phyloP scores from a whole-genome alignment of 148 eudicot genomes.

The Persicaria maculosa region DNA sequence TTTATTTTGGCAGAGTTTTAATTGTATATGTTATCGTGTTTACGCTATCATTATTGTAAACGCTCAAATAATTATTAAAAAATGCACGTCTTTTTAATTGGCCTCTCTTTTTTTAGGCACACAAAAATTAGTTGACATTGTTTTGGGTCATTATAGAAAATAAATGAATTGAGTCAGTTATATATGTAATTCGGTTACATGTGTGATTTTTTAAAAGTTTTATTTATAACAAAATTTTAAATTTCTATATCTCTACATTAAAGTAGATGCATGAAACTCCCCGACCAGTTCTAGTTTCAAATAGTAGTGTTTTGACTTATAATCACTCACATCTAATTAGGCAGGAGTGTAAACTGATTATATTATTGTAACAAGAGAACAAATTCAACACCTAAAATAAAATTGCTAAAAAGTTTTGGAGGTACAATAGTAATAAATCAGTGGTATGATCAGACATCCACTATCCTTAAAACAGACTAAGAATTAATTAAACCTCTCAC shows the following conservation, averaged over 20 bases:
- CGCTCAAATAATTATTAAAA: background rate
- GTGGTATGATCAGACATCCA: background rate
- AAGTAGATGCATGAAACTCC: too few relatives aligned
- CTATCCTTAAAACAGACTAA: slow-evolving; percentile 5
- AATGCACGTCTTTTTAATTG: background rate
- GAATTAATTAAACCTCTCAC: background rate
- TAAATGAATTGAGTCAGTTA: too few relatives aligned
- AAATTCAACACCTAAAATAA: background rate
- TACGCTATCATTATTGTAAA: background rate
- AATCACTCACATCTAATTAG: too few relatives aligned
- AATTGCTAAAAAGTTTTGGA: background rate
- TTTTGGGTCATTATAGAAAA: too few relatives aligned
- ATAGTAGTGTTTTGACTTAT: too few relatives aligned
- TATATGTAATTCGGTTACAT: too few relatives aligned
- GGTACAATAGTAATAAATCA: background rate
- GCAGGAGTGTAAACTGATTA: too few relatives aligned
- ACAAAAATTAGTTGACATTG: background rate
- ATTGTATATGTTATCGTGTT: background rate
- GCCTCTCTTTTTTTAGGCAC: background rate
- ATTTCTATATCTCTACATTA: too few relatives aligned
- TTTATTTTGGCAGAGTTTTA: background rate
- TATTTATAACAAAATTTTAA: too few relatives aligned
- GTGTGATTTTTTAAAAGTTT: too few relatives aligned
- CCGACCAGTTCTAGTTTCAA: too few relatives aligned
- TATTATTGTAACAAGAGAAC: too few relatives aligned